Conservation (phyloP, 169 alveolate genomes). For the Condylostoma magnum region DNA sequence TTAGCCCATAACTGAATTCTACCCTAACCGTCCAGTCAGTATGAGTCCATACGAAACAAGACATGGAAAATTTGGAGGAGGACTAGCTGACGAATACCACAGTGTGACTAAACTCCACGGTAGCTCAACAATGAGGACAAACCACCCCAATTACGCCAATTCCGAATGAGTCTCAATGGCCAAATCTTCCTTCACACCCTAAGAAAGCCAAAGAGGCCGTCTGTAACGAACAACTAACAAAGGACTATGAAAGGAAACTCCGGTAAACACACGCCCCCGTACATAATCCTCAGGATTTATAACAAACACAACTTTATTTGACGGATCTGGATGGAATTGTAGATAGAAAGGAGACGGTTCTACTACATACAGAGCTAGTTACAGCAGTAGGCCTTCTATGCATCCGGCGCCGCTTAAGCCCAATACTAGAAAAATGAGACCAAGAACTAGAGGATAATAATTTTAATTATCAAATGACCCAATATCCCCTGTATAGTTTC, state of each 20-base stretch:
- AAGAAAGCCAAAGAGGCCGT: slow-evolving; percentile 6
- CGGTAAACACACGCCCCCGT: background rate
- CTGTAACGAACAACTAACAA: slow-evolving; percentile 5
- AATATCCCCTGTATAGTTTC: too few relatives aligned
- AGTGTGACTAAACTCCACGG: slow-evolving; percentile 22
- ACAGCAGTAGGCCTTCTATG: background rate
- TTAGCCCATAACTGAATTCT: background rate
- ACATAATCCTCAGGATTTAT: slow-evolving; percentile 28
- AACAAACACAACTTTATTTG: background rate
- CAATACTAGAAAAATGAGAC: slow-evolving; percentile 13
- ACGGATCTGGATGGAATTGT: slow-evolving; percentile 27
- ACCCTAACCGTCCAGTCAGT: slow-evolving; percentile 17
- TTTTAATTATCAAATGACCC: background rate
- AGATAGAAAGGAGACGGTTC: background rate
- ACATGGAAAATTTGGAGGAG: slow-evolving; percentile 32
- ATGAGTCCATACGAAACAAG: background rate
- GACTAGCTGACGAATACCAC: slow-evolving; percentile 30
- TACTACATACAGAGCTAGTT: slow-evolving; percentile 14
- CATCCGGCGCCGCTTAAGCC: slow-evolving; percentile 28
- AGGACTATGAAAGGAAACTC: slow-evolving; percentile 7
- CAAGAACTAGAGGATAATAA: slow-evolving; percentile 3
- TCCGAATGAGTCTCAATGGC: slow-evolving; percentile 11
- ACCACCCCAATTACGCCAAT: slow-evolving; percentile 2
- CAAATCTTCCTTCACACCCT: background rate
- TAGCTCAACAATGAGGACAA: background rate